phyloP scores from a whole-genome alignment of 192 early-diverging fungal genomes.

The Thamnidium elegans region DNA sequence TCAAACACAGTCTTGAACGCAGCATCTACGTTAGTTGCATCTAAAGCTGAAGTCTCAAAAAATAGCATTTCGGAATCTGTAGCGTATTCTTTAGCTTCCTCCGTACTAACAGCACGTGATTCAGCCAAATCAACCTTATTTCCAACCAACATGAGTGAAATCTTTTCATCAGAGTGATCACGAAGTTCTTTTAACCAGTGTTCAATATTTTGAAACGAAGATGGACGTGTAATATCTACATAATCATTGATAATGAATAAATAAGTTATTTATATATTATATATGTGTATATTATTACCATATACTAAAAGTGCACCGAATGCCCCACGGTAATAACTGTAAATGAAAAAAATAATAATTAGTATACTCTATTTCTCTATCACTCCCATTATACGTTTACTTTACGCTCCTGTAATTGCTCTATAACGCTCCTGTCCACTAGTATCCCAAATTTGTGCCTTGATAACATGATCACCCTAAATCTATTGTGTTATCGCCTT shows the following conservation, averaged over 20 bases:
- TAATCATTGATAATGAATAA: not conserved
- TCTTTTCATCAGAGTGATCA: slow-evolving; percentile 90
- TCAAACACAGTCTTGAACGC: slow-evolving; percentile 57
- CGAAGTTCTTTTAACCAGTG: slow-evolving; percentile 97
- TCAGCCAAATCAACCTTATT: slow-evolving; percentile 91
- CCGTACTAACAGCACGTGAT: slow-evolving; percentile 67
- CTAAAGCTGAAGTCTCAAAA: slow-evolving; percentile 74
- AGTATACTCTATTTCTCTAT: not conserved
- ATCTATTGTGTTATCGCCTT: not conserved
- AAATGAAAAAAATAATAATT: slow-evolving; percentile 1
- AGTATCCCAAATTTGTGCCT: slow-evolving; percentile 70
- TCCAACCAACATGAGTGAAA: slow-evolving; percentile 92
- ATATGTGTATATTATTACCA: slow-evolving; percentile 43
- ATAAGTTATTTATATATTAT: not conserved
- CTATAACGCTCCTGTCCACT: slow-evolving; percentile 96
- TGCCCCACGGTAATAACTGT: slow-evolving; percentile 91
- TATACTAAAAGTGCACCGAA: slow-evolving; percentile 93
- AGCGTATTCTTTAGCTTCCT: slow-evolving; percentile 82
- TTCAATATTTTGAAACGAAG: slow-evolving; percentile 87
- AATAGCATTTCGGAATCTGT: slow-evolving; percentile 80
- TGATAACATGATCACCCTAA: slow-evolving; percentile 21
- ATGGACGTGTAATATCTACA: slow-evolving; percentile 49
- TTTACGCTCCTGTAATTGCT: slow-evolving; percentile 72
- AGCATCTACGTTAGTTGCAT: slow-evolving; percentile 84
- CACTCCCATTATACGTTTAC: not conserved